phyloP scores from a whole-genome alignment of 164 flowering plant genomes.

The Amborella trichopoda region DNA sequence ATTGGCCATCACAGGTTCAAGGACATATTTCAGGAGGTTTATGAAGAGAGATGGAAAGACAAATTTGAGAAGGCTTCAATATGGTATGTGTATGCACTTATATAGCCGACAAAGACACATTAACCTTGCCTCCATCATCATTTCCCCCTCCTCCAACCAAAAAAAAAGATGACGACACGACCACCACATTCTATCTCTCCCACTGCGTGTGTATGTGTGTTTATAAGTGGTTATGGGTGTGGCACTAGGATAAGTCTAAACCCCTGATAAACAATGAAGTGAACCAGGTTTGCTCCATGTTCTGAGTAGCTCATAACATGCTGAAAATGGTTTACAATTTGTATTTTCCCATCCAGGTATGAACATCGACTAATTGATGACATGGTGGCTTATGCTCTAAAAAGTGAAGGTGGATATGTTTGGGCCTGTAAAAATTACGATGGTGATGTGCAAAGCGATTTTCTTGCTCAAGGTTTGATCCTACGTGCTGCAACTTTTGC shows the following conservation, averaged over 20 bases:
- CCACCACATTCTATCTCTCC: too few species aligned
- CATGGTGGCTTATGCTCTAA: constrained; percentile 97
- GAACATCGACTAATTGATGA: constrained; percentile 98
- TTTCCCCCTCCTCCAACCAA: too few species aligned
- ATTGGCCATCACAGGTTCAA: constrained; percentile 54
- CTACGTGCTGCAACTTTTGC: too few species aligned
- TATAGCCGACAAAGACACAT: too few species aligned
- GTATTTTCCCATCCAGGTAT: constrained; percentile 42
- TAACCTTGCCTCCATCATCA: too few species aligned
- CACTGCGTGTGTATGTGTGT: too few species aligned
- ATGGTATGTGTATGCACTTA: constrained; percentile 65
- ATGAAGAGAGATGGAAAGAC: constrained; percentile 80
- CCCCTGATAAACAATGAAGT: too few species aligned
- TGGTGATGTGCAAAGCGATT: constrained; percentile 99
- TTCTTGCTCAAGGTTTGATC: constrained; percentile 99
- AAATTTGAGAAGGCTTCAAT: constrained; percentile 80
- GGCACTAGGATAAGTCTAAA: too few species aligned
- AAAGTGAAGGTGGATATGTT: constrained; percentile 97
- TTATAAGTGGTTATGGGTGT: too few species aligned
- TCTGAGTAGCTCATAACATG: neutral
- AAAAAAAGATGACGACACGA: too few species aligned
- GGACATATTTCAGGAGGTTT: constrained; percentile 95
- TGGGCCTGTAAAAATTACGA: constrained; percentile 99
- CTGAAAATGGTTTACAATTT: neutral
- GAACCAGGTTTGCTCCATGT: too few species aligned